phyloP scores from a whole-genome alignment of 2,329 filamentous ascomycete genomes.

The Fusarium longipes region DNA sequence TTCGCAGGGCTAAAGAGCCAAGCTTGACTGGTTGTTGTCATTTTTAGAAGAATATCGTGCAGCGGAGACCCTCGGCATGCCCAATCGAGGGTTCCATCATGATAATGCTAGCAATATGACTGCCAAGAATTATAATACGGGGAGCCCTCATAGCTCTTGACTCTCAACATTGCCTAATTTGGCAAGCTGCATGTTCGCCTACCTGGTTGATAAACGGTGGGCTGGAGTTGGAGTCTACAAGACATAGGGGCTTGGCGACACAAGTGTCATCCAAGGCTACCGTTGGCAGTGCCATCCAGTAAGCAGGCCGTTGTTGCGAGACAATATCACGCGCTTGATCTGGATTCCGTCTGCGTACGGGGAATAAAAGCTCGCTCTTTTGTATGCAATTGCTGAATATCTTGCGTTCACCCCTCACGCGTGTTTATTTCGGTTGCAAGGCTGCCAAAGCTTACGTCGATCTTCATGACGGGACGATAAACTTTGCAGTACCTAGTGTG shows the following conservation, averaged over 20 bases:
- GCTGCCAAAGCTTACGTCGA: conserved; percentile 42
- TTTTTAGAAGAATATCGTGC: neutral
- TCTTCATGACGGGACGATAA: conserved; percentile 41
- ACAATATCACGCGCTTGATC: neutral
- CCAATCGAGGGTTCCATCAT: conserved; percentile 11
- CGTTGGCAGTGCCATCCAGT: conserved; percentile 16
- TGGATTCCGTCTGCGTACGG: neutral
- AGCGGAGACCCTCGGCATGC: conserved; percentile 6
- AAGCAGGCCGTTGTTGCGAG: neutral
- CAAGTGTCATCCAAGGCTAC: conserved; percentile 33
- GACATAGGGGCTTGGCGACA: conserved; percentile 26
- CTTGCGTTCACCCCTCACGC: conserved; percentile 37
- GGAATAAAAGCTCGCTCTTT: conserved; percentile 12
- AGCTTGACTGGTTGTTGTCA: neutral
- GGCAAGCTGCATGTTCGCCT: conserved; percentile 41
- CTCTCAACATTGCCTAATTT: conserved; percentile 39
- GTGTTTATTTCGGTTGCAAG: conserved; percentile 17
- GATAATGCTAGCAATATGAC: conserved; percentile 11
- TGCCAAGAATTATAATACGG: conserved; percentile 14
- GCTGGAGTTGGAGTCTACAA: conserved; percentile 36
- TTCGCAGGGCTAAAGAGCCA: conserved; percentile 3
- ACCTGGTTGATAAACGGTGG: conserved; percentile 37
- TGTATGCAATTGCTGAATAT: conserved; percentile 3
- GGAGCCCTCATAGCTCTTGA: conserved; percentile 14
- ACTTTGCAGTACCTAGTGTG: conserved; percentile 33